These are phyloP conservation scores for Taphrina deformans DNA, from an alignment of 1,139 yeast genomes.

Conservation along the genomic window DNA sequence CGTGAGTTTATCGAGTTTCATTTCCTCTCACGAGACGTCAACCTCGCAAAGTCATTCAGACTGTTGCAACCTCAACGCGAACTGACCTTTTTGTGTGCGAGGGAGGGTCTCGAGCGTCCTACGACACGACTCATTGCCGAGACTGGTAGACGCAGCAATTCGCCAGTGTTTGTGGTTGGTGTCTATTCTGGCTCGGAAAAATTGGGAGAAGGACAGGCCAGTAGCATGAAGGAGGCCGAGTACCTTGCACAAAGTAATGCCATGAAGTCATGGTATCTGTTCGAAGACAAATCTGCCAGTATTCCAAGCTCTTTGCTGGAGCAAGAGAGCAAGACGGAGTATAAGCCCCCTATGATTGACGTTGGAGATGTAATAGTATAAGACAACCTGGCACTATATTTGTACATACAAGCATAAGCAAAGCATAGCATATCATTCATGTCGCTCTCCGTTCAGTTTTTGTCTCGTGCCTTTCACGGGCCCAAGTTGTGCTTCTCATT, in stretches of 20 bases:
- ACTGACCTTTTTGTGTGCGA: constrained; percentile 71
- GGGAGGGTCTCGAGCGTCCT: constrained; percentile 75
- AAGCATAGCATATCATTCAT: background rate
- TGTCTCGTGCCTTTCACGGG: background rate
- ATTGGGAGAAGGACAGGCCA: constrained; percentile 92
- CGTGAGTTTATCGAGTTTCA: constrained; percentile 69
- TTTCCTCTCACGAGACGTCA: constrained; percentile 74
- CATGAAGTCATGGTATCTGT: constrained; percentile 85
- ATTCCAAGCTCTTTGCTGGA: constrained; percentile 55
- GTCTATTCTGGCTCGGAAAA: constrained; percentile 80
- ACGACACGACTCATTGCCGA: constrained; percentile 83
- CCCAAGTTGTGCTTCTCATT: background rate
- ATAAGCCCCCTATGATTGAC: constrained; percentile 42
- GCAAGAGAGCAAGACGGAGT: constrained; percentile 28
- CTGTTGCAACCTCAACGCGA: constrained; percentile 87
- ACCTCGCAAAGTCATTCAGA: constrained; percentile 68
- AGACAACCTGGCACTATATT: background rate
- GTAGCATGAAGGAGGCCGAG: constrained; percentile 88
- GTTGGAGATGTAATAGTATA: constrained; percentile 45
- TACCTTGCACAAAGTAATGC: constrained; percentile 90
- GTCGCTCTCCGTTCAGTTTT: background rate
- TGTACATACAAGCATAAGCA: constrained; percentile 20
- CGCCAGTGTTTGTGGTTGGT: constrained; percentile 88
- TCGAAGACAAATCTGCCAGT: constrained; percentile 66
- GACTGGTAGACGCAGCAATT: constrained; percentile 81